phyloP scores from a whole-genome alignment of 2,329 filamentous ascomycete species.

The Penicillium sp. region DNA sequence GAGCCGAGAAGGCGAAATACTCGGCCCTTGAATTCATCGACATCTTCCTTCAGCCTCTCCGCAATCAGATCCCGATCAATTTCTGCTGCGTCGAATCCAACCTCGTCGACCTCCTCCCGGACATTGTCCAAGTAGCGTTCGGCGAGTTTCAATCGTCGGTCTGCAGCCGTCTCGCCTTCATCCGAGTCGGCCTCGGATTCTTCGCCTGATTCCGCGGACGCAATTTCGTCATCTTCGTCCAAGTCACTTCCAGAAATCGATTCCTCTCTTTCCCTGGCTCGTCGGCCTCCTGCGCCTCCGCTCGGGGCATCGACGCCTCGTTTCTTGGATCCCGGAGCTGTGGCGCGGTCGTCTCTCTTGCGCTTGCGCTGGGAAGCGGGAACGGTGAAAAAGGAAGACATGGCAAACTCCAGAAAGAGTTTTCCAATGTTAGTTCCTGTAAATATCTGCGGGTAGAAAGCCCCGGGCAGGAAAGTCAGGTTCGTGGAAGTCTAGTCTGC shows the following conservation, averaged over 20 bases:
- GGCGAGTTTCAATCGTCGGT: slow-evolving; percentile 78
- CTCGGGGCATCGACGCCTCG: slow-evolving; percentile 39
- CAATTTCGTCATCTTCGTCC: slow-evolving; percentile 58
- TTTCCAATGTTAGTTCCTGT: slow-evolving; percentile 2
- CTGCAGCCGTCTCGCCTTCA: slow-evolving; percentile 76
- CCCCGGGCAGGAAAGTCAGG: slow-evolving; percentile 4
- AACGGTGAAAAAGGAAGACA: slow-evolving; percentile 95
- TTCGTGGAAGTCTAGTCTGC: slow-evolving; percentile 13
- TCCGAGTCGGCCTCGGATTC: slow-evolving; percentile 66
- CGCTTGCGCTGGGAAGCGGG: slow-evolving; percentile 86
- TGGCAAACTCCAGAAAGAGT: slow-evolving; percentile 33
- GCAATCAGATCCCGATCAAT: slow-evolving; percentile 91
- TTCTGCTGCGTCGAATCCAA: slow-evolving; percentile 88
- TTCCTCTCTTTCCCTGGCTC: slow-evolving; percentile 57
- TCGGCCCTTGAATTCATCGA: slow-evolving; percentile 83
- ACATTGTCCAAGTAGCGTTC: slow-evolving; percentile 92
- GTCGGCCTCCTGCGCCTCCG: slow-evolving; percentile 38
- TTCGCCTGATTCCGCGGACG: slow-evolving; percentile 46
- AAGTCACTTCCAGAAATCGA: slow-evolving; percentile 83
- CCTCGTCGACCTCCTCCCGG: slow-evolving; percentile 73
- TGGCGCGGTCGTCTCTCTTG: slow-evolving; percentile 60
- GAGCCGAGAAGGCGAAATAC: slow-evolving; percentile 76
- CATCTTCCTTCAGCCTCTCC: slow-evolving; percentile 83
- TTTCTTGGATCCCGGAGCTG: slow-evolving; percentile 45
- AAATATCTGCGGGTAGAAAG: slow-evolving; percentile 4